Percentiles rank a stretch among this genome's conserved stretches.
These are phyloP conservation scores for Pseudevernia furfuracea DNA, from an alignment of 495 filamentous ascomycete genomes.

Conservation along the genomic window DNA sequence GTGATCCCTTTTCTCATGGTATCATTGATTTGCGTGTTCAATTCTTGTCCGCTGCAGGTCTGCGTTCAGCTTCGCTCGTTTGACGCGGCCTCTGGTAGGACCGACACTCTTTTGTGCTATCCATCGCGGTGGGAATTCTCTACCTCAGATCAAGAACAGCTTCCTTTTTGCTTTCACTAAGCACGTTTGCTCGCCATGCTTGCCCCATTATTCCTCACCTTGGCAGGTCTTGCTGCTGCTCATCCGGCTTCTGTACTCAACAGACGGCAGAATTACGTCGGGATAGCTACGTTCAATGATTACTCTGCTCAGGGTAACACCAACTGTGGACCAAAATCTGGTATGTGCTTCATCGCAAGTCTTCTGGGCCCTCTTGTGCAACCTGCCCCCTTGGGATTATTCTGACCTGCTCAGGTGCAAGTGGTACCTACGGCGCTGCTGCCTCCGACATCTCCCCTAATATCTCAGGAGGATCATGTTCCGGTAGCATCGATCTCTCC, in stretches of 20 bases:
- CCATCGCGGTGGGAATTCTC: neutral
- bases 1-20: neutral
- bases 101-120: neutral
- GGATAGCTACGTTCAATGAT: conserved; percentile 19
- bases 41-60: neutral
- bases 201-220: conserved; percentile 2
- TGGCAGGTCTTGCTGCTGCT: conserved; percentile 6
- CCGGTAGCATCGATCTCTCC: conserved; percentile 17
- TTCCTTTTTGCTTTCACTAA: neutral
- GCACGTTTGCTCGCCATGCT: neutral
- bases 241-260: neutral
- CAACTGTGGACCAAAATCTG: conserved; percentile 9
- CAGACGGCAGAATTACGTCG: conserved; percentile 5
- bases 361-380: neutral
- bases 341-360: neutral
- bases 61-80: neutral
- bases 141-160: neutral
- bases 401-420: conserved; percentile 7
- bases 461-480: conserved; percentile 24
- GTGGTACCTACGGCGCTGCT: conserved; percentile 25
- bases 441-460: conserved; percentile 25
- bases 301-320: conserved; percentile 15
- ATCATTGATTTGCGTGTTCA: neutral
- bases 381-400: neutral
- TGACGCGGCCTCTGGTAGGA: neutral